Evolutionary conservation across 306 rosid genomes (phyloP), one percentile per base, ranked within the genome.

Genomic region (Adenanthera pavonina): DNA sequence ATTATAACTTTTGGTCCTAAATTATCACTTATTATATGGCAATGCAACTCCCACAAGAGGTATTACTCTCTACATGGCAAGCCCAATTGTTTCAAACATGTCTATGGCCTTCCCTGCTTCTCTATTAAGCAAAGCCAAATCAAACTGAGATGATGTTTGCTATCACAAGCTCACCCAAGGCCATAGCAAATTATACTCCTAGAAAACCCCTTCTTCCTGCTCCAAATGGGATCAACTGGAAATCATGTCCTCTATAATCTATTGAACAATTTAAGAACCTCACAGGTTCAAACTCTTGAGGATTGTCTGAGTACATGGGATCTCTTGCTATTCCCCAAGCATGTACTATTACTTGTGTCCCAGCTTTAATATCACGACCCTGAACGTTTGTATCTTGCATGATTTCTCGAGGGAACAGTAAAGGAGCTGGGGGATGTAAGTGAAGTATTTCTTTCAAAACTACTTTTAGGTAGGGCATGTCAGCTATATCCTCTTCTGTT

Each of bases 361-460:
- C 65, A 0, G 72, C 47, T 71, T 12, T 15, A 6, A 84, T 19
- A 17, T 64, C 67, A 44, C 64, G 73, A 7, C 80, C 73, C 4
- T 52, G 67, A 6, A 85, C 6, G 9, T 85, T 66, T 2, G 72
- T 43, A 0, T 81, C 82, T 36, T 72, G 41, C 57, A 15, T 84
- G n/a, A 82, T 80, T 79, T 84, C 82, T 65, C 88, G 1, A 8
- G 91, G 93, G 9, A 85, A 12, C 0, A 88, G 40, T 30, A 92
- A 53, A 3, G 94, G 92, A 44, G 81, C 0, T 0, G 94, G 92
- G 0, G 90, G 87, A 46, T 87, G 88, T 7, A 87, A 1, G 0
- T 90, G 84, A 6, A 89, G 74, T 0, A 85, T 78, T 57, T 91
- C 92, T 36, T 86, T 87, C 49, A 91, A 16, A n/a, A 87, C 88